A percentile compares a stretch with the other conserved stretches of the same genome.
Evolutionary conservation across 1,284 basidiomycete species (phyloP).

Genomic region (Sanguinoderma infundibulare): DNA sequence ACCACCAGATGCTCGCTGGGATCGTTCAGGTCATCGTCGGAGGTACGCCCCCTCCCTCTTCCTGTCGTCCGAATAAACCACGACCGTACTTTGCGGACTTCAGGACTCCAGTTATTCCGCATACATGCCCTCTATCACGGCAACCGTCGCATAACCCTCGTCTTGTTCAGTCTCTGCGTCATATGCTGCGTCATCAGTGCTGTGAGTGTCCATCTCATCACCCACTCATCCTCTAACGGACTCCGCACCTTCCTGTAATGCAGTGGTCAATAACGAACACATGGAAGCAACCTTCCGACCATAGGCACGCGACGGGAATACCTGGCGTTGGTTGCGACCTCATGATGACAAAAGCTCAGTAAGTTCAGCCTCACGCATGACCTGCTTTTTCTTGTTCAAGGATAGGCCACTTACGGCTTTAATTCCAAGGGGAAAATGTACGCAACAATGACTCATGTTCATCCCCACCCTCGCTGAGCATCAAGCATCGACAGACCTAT

Average conservation of each 20-base stretch:
- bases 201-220: neutral
- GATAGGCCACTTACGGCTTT: neutral
- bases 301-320: neutral
- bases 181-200: neutral
- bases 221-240: neutral
- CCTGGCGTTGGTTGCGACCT: neutral
- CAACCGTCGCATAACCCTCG: neutral
- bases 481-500: neutral
- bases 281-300: neutral
- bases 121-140: slow-evolving; percentile 1
- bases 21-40: slow-evolving; percentile 5
- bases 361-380: neutral
- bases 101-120: slow-evolving; percentile 3
- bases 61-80: too few species aligned
- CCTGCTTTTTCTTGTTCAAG: neutral
- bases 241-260: too few species aligned
- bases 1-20: slow-evolving; percentile 8
- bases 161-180: neutral
- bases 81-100: neutral
- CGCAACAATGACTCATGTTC: neutral
- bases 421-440: neutral
- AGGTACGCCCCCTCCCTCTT: too few species aligned
- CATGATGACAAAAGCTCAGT: neutral
- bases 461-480: too few species aligned
- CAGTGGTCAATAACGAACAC: neutral